Evolutionary conservation across 768 basidiomycete species (phyloP), one percentile per base, ranked within the genome.

Genomic region (Tylopilus rubrobrunneus): DNA sequence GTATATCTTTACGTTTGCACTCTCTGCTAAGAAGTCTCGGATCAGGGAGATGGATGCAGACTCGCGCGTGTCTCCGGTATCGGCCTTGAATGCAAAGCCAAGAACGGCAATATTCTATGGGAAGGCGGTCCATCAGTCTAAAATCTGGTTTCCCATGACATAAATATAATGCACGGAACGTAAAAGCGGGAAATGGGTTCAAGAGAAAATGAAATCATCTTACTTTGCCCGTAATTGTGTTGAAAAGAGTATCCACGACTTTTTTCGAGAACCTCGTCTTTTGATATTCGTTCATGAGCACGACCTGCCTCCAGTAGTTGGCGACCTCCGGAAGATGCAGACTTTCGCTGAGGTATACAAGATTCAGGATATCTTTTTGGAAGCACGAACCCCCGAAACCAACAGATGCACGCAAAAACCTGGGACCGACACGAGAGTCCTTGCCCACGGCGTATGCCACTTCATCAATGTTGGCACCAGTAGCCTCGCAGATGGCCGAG

Each of bases 311-410:
- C 97, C 97, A 99, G 79, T 99, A 99, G 17, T 86, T 88, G 29
- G 96, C 97, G 27, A 99, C 95, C 71, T 98, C 93, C 37, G 95
- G 94, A 51, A 99, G 80, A 73, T 98, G 93, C 51, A 92, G 74
- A 58, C 89, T 92, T 75, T 98, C 95, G 67, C 85, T 88, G 42
- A 99, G 84, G 76, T 99, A 99, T 43, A 98, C 97, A 57, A 99
- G 79, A 78, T 99, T 99, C 66, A 99, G 85, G 72, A 98, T 98
- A 68, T 99, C 96, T 73, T 99, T 98, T 76, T 98, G 96, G 90
- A 99, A 99, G 77, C 96, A 99, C 12, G 89, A 92, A 36, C 97
- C 97, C 56, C 97, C 96, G 64, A 99, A 99, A 21, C 97, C 96
- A 63, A 97, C 94, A 46, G 87, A 89, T 40, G 92, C 90, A 69